A percentile compares a stretch with the other conserved stretches of the same genome.
Conservation (phyloP, 805 yeast genomes). For the Metschnikowia lunata region DNA sequence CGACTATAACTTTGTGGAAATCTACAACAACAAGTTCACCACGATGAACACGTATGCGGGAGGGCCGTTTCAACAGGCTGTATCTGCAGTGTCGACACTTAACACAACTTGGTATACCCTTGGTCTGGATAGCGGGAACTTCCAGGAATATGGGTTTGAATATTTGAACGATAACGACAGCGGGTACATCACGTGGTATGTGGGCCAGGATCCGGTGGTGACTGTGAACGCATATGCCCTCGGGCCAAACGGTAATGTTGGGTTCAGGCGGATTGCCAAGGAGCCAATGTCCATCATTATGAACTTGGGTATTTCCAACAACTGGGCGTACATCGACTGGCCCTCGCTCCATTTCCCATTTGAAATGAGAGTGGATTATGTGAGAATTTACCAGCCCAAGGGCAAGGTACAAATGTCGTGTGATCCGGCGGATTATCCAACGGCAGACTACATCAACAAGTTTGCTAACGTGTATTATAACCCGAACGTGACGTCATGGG, state of each 20-base stretch:
- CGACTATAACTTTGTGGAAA: slow-evolving; percentile 73
- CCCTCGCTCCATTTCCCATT: slow-evolving; percentile 33
- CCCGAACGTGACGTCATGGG: slow-evolving; percentile 35
- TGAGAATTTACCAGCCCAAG: slow-evolving; percentile 39
- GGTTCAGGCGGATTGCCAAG: slow-evolving; percentile 32
- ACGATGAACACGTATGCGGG: slow-evolving; percentile 86
- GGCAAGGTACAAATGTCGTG: slow-evolving; percentile 28
- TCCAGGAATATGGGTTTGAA: slow-evolving; percentile 76
- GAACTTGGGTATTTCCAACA: slow-evolving; percentile 38
- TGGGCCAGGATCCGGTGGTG: slow-evolving; percentile 53
- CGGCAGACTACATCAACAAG: slow-evolving; percentile 30
- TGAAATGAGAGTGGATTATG: slow-evolving; percentile 34
- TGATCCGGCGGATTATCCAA: slow-evolving; percentile 36
- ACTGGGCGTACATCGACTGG: slow-evolving; percentile 40
- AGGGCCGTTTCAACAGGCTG: slow-evolving; percentile 91
- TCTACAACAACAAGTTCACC: slow-evolving; percentile 65
- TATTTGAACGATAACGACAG: slow-evolving; percentile 59
- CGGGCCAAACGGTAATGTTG: slow-evolving; percentile 38
- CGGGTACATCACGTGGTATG: slow-evolving; percentile 84
- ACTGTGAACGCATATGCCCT: slow-evolving; percentile 29
- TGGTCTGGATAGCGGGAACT: slow-evolving; percentile 49
- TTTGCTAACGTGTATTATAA: slow-evolving; percentile 34
- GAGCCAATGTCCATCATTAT: slow-evolving; percentile 38
- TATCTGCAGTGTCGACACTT: slow-evolving; percentile 75
- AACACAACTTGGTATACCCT: slow-evolving; percentile 79